These are phyloP conservation scores for Chamaecyparis obtusa DNA, from an alignment of 75 land plant genomes.

Conservation along the genomic window DNA sequence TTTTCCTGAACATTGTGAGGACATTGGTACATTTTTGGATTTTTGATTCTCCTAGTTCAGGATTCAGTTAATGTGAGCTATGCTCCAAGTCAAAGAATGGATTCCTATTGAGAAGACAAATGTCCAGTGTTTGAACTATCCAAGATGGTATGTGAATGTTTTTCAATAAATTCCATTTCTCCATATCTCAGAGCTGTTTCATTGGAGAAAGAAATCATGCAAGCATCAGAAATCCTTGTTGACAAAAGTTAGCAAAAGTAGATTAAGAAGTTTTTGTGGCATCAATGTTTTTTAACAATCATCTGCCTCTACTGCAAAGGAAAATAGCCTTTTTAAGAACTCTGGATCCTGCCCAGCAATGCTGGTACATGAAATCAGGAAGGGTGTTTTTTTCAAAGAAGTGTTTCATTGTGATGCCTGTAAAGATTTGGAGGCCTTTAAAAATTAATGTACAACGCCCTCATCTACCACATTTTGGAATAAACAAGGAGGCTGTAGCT, in stretches of 20 bases:
- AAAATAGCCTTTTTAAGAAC: slow-evolving; percentile 19
- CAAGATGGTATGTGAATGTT: no score
- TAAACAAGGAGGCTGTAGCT: slow-evolving; percentile 32
- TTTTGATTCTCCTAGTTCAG: background rate
- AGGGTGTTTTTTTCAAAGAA: slow-evolving; percentile 36
- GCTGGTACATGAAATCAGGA: slow-evolving; percentile 48
- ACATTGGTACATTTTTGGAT: background rate
- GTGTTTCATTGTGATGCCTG: slow-evolving; percentile 32
- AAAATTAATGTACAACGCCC: slow-evolving; percentile 85
- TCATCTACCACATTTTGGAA: slow-evolving; percentile 43
- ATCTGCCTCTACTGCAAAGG: slow-evolving; percentile 10
- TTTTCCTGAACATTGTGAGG: background rate
- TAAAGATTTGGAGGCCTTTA: slow-evolving; percentile 57
- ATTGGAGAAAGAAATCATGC: background rate
- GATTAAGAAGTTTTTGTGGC: background rate
- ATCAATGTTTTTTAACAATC: background rate
- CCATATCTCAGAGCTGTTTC: no score
- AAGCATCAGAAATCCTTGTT: background rate
- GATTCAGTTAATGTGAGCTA: background rate
- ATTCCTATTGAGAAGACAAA: slow-evolving; percentile 22
- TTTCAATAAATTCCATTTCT: no score
- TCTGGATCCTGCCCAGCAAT: slow-evolving; percentile 31
- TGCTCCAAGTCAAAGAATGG: background rate
- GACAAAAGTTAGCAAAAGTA: background rate
- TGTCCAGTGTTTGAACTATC: no score